Evolutionary conservation across 495 filamentous ascomycete species (phyloP), one percentile per base, ranked within the genome.

Genomic region (Talaromyces proteolyticus): DNA sequence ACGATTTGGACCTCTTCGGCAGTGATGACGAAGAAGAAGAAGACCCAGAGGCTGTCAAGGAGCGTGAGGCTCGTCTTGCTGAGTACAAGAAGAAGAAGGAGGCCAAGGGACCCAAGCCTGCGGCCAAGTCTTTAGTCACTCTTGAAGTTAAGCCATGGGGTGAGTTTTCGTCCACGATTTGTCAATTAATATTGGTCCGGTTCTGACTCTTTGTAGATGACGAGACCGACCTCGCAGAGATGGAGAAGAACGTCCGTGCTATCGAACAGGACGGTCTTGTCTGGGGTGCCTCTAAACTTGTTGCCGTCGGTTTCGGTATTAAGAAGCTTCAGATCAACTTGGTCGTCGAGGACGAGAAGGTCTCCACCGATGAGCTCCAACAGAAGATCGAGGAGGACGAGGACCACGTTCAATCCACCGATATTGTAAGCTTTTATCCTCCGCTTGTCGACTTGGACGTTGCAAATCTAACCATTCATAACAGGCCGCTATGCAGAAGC

Each of bases 291-390:
- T 91, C 87, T 65, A 91, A 92, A 77, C 74, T 95, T 52, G 86
- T 95, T 37, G 66, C 91, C 48, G 86, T 97, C 53, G 83, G 90
- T 63, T 98, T 91, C 80, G 94, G 94, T 74, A 95, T 98, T 78
- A 96, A 93, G 85, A 97, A 97, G 83, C 82, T 98, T 54, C 94
- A 97, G 81, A 94, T 98, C 80, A 97, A 87, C 82, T 67, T 96
- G 53, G 91, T 97, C 57, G 78, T 97, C 55, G 93, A 97, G 78
- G 93, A 98, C 65, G 93, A 97, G 49, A 97, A 97, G 79, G 67
- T 98, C 63, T 91, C 88, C 49, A 67, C 86, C 52, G 83, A 88
- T 50, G 92, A 96, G 44, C 82, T 98, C 61, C 85, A 96, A 79
- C 78, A 81, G 55, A 60, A 87, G 73, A 94, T 97, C 63, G 85